These are phyloP conservation scores for Botryosphaeria agaves DNA, from an alignment of 2,329 filamentous ascomycete genomes.

Conservation along the genomic window DNA sequence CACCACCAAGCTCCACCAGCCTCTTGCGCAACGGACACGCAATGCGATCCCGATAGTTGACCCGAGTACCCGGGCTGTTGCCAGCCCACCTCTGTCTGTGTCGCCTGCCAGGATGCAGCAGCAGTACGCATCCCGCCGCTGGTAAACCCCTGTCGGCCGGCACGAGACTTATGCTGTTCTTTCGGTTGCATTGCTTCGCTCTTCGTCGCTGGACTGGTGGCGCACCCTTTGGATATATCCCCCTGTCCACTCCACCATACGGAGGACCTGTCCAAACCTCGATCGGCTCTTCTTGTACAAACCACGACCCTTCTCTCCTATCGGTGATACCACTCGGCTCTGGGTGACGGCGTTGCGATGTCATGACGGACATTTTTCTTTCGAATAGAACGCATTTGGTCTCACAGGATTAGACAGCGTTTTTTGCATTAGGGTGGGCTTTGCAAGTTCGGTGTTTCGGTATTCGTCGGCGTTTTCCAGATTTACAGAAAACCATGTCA, in stretches of 20 bases:
- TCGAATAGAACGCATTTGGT: constrained; percentile 19
- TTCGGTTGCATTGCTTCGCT: constrained; percentile 17
- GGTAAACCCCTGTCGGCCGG: constrained; percentile 23
- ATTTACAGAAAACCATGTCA: too few species aligned
- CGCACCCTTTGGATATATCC: too few species aligned
- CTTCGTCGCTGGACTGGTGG: constrained; percentile 22
- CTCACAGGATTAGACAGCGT: constrained; percentile 14
- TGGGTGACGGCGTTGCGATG: constrained; percentile 22
- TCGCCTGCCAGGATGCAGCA: constrained; percentile 46
- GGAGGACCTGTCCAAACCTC: constrained; percentile 22
- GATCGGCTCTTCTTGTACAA: constrained; percentile 21
- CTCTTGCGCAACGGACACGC: constrained; percentile 70
- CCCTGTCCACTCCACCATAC: constrained; percentile 16
- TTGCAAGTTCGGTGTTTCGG: not conserved
- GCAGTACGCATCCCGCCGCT: constrained; percentile 34
- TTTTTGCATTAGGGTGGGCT: constrained; percentile 21
- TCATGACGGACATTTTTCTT: constrained; percentile 12
- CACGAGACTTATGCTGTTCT: constrained; percentile 10
- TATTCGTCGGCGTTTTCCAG: too few species aligned
- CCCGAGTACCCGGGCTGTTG: constrained; percentile 78
- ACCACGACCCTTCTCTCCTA: constrained; percentile 18
- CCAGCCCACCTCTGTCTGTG: constrained; percentile 66
- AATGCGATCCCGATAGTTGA: constrained; percentile 98
- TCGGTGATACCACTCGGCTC: constrained; percentile 17
- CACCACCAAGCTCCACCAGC: constrained; percentile 74